Base-by-base conservation (phyloP, 768 basidiomycete species). In the Rhodotorula kratochvilovae region DNA sequence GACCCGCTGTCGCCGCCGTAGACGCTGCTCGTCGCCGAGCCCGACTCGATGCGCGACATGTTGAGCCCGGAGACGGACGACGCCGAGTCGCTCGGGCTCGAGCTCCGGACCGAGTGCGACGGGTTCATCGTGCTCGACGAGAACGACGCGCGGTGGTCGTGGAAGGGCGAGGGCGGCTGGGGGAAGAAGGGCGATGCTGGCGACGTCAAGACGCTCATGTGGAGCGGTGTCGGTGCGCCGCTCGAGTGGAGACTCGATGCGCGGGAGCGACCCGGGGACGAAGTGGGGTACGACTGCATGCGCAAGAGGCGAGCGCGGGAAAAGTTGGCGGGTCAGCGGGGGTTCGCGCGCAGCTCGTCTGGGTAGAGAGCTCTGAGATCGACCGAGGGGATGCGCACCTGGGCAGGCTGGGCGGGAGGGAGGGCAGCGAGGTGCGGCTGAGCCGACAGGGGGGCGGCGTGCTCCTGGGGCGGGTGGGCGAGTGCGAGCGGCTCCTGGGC, bases 71-170 rank as follows among this genome's bases (percentile, higher is more conserved):
- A 62, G n/a, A 70, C 62, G 46, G 66, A 65, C 29, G 60, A 61
- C 29, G 39, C 39, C 39, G 69, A 51, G 13, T 55, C 63, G 58
- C 69, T 71, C 42, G 73, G 73, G 29, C 69, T 71, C 36, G 73
- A 71, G 35, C 29, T 29, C 4, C 73, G 66, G 23, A 74, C 63
- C 13, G 68, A 67, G 13, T 70, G 69, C 23, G 66, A 55, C 8
- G 73, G 73, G 45, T 74, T 39, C 55, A 74, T 74, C 42, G 73
- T 71, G 33, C 23, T n/a, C 23, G 66, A 66, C 31, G 31, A 31
- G 46, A 70, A 61, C 8, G 69, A 42, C 7, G 63, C 33, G 21
- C 63, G 51, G 15, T 54, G 63, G 11, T 70, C 65, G 42, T 63
- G 69, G 56, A 74, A 74, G 7, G 73, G 73, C 27, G 73, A 74